phyloP scores from a whole-genome alignment of 2,329 filamentous ascomycete genomes.

The Sporothrix euskadiensis region DNA sequence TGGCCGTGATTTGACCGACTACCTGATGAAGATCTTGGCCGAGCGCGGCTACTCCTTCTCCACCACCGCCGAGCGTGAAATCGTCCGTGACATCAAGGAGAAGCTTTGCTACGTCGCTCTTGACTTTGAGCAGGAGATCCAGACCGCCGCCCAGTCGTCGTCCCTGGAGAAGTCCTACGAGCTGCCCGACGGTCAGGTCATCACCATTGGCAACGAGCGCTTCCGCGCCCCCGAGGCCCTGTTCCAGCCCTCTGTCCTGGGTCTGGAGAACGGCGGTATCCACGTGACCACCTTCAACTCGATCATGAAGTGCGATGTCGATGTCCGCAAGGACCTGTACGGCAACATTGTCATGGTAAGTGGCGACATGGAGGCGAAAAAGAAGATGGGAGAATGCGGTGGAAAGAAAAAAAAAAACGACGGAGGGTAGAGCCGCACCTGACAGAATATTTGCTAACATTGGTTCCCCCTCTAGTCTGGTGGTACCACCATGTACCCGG shows the following conservation, averaged over 20 bases:
- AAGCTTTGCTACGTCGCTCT: constrained; percentile 99
- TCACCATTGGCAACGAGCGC: constrained; percentile 99
- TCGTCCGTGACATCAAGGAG: constrained; percentile 99
- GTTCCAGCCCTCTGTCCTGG: constrained; percentile 97
- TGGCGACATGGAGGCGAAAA: neutral
- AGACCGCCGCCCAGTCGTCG: constrained; percentile 98
- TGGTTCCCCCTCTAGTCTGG: constrained; percentile 62
- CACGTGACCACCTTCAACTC: constrained; percentile 99
- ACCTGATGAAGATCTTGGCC: constrained; percentile 99
- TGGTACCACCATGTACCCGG: constrained; percentile 99
- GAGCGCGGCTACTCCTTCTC: constrained; percentile 99
- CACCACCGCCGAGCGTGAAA: constrained; percentile 99
- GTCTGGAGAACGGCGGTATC: constrained; percentile 98
- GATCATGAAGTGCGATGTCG: constrained; percentile 99
- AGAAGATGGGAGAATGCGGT: neutral
- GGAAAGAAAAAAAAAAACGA: neutral
- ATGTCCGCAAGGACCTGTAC: constrained; percentile 99
- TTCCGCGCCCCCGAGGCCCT: constrained; percentile 99
- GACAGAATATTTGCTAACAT: constrained; percentile 38
- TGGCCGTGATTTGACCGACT: constrained; percentile 99
- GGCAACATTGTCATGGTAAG: constrained; percentile 95
- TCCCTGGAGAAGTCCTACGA: constrained; percentile 99
- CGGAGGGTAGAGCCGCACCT: neutral
- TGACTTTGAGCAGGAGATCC: constrained; percentile 99
- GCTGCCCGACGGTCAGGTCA: constrained; percentile 98